Evolutionary conservation across 1,139 yeast genomes (phyloP).

Genomic region (Geotrichum klebahnii): DNA sequence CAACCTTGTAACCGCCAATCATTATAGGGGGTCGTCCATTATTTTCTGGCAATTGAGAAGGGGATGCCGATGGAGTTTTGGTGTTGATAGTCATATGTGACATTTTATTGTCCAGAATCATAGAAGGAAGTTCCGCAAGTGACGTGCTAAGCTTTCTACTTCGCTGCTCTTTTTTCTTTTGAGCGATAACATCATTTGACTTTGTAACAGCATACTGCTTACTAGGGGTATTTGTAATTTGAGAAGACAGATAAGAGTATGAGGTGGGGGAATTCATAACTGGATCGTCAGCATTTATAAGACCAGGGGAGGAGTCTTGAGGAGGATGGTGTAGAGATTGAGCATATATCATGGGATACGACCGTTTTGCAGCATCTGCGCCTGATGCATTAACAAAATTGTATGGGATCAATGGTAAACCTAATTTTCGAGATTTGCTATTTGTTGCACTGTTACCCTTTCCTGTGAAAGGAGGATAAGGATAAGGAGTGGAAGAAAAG

Average conservation of each 20-base stretch:
- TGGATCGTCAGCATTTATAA: background rate
- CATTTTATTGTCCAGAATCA: conserved; percentile 12
- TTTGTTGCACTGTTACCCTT: background rate
- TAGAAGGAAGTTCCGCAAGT: conserved; percentile 1
- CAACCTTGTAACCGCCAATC: conserved; percentile 33
- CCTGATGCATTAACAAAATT: background rate
- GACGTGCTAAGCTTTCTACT: conserved; percentile 7
- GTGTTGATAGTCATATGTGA: conserved; percentile 12
- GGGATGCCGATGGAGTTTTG: conserved; percentile 21
- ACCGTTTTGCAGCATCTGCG: background rate
- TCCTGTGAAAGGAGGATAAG: conserved; percentile 6
- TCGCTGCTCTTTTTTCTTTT: conserved; percentile 3
- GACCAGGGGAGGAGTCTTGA: background rate
- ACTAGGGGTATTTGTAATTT: background rate
- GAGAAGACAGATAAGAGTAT: conserved; percentile 7
- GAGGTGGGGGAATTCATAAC: background rate
- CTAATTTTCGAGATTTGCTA: conserved; percentile 6
- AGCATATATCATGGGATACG: conserved; percentile 10
- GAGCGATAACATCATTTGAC: background rate
- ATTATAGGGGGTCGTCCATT: conserved; percentile 4
- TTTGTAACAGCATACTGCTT: conserved; percentile 13
- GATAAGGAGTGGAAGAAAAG: background rate
- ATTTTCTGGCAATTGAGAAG: conserved; percentile 14
- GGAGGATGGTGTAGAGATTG: conserved; percentile 1
- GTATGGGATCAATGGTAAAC: conserved; percentile 1